Evolutionary conservation across 352 stramenopile genomes (phyloP), one percentile per base, ranked within the genome.

Genomic region (Phytophthora nicotianae): DNA sequence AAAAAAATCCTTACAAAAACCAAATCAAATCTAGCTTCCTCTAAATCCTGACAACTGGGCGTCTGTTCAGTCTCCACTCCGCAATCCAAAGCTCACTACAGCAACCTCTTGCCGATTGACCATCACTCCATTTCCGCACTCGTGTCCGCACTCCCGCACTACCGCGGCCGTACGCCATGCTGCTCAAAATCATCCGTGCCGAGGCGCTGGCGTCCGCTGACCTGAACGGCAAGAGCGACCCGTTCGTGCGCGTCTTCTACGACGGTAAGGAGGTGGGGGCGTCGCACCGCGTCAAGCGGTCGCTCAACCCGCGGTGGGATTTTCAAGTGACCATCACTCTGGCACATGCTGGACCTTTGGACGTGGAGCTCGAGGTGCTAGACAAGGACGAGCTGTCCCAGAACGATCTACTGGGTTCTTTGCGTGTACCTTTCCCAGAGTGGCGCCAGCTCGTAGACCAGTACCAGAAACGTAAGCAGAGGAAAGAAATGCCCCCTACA

Each of bases 291-390:
- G 81, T 94, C 56, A 89, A 89, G 65, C 79, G 78, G 33, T 77
- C 79, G 50, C 57, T 91, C 6, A 90, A 89, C 50, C 86, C 86
- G 59, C 77, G 78, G 50, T 95, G 84, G 83, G 83, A 95, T 59
- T 75, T 77, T 43, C 68, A 83, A 38, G 60, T 90, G 35, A 59
- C 74, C 47, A 72, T 95, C 61, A 69, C 81, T 57, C 76, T 93
- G 21, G 64, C 68, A 5, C 70, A 83, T 50, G 76, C 77, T 14
- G 72, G 72, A 1, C 73, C 75, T 42, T 74, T 91, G 35, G 89
- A 90, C 66, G 70, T 93, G 3, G 73, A 76, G 64, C 71, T 93
- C n/a, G 84, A 95, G 49, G 74, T 95, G 3, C 77, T 72, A 45
- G 83, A 91, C 66, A 79, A 76, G 59, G 86, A 95, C 56, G 86